Conservation (phyloP, 2,329 filamentous ascomycete species). For the Myriosclerotinia scirpicola region DNA sequence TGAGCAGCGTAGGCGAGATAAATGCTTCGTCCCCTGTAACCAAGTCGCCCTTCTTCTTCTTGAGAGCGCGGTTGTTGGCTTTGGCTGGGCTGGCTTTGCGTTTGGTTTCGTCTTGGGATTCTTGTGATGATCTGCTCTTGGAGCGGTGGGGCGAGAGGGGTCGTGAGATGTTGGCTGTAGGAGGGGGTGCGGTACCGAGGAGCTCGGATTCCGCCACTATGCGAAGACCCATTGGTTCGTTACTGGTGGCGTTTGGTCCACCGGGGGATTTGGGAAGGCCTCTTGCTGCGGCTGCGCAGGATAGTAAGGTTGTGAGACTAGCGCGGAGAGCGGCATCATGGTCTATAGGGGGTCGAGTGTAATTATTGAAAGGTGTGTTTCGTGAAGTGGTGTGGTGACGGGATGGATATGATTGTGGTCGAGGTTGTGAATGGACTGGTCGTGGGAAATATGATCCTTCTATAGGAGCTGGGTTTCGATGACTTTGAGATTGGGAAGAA, state of each 20-base stretch:
- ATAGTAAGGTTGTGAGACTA: slow-evolving; percentile 90
- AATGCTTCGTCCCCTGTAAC: slow-evolving; percentile 44
- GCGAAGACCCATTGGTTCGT: slow-evolving; percentile 52
- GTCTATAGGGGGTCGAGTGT: slow-evolving; percentile 73
- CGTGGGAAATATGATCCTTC: slow-evolving; percentile 37
- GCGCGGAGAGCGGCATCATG: slow-evolving; percentile 91
- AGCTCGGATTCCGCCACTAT: slow-evolving; percentile 63
- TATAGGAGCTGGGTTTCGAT: slow-evolving; percentile 46
- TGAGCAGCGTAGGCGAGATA: slow-evolving; percentile 60
- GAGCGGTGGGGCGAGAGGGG: slow-evolving; percentile 31
- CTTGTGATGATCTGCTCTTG: slow-evolving; percentile 38
- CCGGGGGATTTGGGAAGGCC: slow-evolving; percentile 60
- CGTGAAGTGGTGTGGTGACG: slow-evolving; percentile 42
- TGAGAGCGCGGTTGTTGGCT: slow-evolving; percentile 46
- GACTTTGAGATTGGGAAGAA: slow-evolving; percentile 44
- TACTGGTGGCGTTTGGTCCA: slow-evolving; percentile 25
- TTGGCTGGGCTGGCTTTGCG: slow-evolving; percentile 37
- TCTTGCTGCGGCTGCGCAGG: slow-evolving; percentile 86
- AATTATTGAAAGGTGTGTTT: slow-evolving; percentile 31
- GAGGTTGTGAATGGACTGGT: slow-evolving; percentile 35
- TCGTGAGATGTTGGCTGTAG: slow-evolving; percentile 37
- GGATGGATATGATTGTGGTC: slow-evolving; percentile 38
- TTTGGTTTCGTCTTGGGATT: slow-evolving; percentile 47
- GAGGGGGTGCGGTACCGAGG: slow-evolving; percentile 42
- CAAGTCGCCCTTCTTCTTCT: slow-evolving; percentile 47